A percentile compares a stretch with the other conserved stretches of the same genome.
These are phyloP conservation scores for Sporothrix pallida DNA, from an alignment of 2,329 filamentous ascomycete species.

Conservation along the genomic window DNA sequence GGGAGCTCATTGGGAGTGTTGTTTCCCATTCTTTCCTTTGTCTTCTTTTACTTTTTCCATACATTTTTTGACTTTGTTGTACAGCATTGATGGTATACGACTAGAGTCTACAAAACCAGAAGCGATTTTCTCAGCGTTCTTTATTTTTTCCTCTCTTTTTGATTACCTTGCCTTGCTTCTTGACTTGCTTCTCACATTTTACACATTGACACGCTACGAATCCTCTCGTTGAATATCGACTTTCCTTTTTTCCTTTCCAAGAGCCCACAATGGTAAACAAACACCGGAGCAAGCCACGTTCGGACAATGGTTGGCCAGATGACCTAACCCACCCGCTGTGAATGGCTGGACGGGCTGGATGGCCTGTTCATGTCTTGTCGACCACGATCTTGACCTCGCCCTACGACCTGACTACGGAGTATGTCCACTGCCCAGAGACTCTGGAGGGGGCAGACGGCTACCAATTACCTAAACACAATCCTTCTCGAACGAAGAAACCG, in stretches of 20 bases:
- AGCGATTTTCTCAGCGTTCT: background rate
- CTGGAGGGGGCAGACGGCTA: background rate
- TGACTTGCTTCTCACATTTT: too few species aligned
- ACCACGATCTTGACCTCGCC: background rate
- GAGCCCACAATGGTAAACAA: background rate
- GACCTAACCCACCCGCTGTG: background rate
- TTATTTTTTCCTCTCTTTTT: background rate
- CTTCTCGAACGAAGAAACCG: background rate
- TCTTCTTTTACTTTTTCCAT: background rate
- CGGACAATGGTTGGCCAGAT: background rate
- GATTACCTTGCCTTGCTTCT: too few species aligned
- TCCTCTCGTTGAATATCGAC: too few species aligned
- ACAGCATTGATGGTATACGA: conserved; percentile 26
- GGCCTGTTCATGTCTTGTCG: background rate
- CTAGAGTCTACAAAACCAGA: conserved; percentile 4
- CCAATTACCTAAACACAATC: background rate
- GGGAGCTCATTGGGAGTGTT: background rate
- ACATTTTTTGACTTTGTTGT: background rate
- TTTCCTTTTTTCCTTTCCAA: background rate
- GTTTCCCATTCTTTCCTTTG: background rate
- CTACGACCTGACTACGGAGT: background rate
- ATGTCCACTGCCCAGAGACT: background rate
- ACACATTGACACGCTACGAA: too few species aligned
- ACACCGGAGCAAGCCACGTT: background rate
- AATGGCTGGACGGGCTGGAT: too few species aligned